Base-by-base conservation (phyloP, 1,284 basidiomycete genomes). In the Sanguinoderma infundibulare region DNA sequence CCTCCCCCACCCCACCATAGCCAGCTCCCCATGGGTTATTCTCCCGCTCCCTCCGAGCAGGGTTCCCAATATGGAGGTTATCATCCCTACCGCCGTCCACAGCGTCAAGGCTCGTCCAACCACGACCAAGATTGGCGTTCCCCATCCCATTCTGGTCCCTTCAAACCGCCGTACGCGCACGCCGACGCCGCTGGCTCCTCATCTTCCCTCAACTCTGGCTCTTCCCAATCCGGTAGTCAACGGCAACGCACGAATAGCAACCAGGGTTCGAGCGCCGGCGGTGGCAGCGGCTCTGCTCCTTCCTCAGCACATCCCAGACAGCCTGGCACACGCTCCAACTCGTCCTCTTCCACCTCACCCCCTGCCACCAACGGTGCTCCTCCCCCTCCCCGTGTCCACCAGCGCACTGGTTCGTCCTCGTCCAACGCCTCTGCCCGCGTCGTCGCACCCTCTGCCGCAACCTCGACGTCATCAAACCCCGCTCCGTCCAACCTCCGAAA, bases 11-110 rank as follows among this genome's bases (percentile, higher is more conserved):
- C 87, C 0, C 84, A 87, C 62, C 80, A 75, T 14, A 71, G 74
- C 52, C 82, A 83, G 64, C 78, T 67, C 1, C 76, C 64, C 64
- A 74, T 77, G 79, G 67, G 74, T 77, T 75, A 75, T 62, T 69
- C 58, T 59, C 75, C 69, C 68, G 77, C 70, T 62, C 60, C 74
- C 63, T 36, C 70, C 66, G 63, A 77, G 72, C 49, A 74, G 53
- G 69, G 77, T 12, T 73, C 74, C 24, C 84, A 81, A 61, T 87
- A 89, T 70, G 79, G 80, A 36, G 87, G 87, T 32, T 92, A 87
- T 73, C 91, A 92, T 73, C 90, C 91, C 53, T 92, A 92, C 81
- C 88, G 90, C 61, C 85, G 91, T n/a, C 89, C 90, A 36, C 74
- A 78, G 61, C 83, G 86, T 35, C 83, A 82, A 36, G 69, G 70